A percentile compares a stretch with the other conserved stretches of the same genome.
Conservation (phyloP, 768 basidiomycete species). For the Mycena amicta region DNA sequence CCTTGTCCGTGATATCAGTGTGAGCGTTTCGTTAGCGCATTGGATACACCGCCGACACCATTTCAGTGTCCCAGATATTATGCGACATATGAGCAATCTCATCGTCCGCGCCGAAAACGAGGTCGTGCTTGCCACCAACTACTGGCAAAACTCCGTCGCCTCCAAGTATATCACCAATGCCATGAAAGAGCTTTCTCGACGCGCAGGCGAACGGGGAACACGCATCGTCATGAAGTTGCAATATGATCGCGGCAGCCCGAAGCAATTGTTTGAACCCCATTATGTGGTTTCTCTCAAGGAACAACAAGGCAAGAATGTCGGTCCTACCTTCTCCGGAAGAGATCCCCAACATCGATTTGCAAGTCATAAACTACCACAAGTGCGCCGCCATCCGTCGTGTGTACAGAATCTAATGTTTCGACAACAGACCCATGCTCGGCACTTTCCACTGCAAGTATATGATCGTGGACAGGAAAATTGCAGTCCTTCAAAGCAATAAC, state of each 20-base stretch:
- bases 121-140: constrained; percentile 70
- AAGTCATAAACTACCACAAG: constrained; percentile 61
- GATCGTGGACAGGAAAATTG: constrained; percentile 69
- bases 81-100: constrained; percentile 65
- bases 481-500: constrained; percentile 67
- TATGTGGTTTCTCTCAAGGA: constrained; percentile 46
- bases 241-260: constrained; percentile 67
- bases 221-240: constrained; percentile 67
- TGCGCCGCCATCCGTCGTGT: constrained; percentile 36
- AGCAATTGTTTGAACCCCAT: constrained; percentile 50
- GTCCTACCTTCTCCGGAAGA: constrained; percentile 55
- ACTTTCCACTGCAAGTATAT: constrained; percentile 77
- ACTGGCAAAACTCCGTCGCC: constrained; percentile 55
- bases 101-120: constrained; percentile 65
- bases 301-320: constrained; percentile 47
- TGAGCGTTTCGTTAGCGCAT: constrained; percentile 25
- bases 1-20: constrained; percentile 62
- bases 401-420: too few species aligned
- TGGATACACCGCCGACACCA: neutral
- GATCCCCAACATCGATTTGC: constrained; percentile 60
- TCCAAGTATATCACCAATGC: constrained; percentile 54
- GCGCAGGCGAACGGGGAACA: constrained; percentile 44
- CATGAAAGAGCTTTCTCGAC: constrained; percentile 52
- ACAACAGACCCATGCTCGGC: constrained; percentile 45
- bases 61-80: constrained; percentile 60